A percentile compares a stretch with the other conserved stretches of the same genome.
These are phyloP conservation scores for Kregervanrija fluxuum DNA, from an alignment of 805 yeast genomes.

Conservation along the genomic window DNA sequence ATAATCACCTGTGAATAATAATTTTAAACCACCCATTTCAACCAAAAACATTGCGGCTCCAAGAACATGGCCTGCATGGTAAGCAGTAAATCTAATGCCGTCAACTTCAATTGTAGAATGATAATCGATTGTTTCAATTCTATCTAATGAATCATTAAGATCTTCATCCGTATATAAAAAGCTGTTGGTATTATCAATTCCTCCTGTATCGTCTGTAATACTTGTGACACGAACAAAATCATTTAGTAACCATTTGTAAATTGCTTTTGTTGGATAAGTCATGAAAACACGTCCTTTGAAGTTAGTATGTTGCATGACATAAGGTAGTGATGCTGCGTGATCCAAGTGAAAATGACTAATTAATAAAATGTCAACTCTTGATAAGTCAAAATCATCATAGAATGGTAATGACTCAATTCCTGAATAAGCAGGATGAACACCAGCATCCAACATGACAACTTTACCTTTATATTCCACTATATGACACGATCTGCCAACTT, in stretches of 20 bases:
- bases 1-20: conserved; percentile 92
- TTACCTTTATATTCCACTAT: conserved; percentile 87
- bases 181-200: conserved; percentile 30
- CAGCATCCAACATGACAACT: conserved; percentile 95
- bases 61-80: conserved; percentile 98
- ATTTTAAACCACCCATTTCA: conserved; percentile 87
- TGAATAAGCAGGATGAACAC: conserved; percentile 91
- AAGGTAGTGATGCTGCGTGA: conserved; percentile 96
- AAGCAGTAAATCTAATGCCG: conserved; percentile 93
- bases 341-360: conserved; percentile 96
- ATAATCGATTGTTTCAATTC: conserved; percentile 89
- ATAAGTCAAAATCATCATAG: conserved; percentile 89
- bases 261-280: conserved; percentile 99
- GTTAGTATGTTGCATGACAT: conserved; percentile 94
- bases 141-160: conserved; percentile 75
- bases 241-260: conserved; percentile 87
- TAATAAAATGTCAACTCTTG: conserved; percentile 76
- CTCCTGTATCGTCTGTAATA: conserved; percentile 37
- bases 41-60: conserved; percentile 98
- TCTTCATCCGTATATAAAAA: conserved; percentile 84
- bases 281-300: conserved; percentile 94
- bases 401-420: conserved; percentile 91
- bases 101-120: conserved; percentile 93
- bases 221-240: conserved; percentile 91
- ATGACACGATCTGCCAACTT: conserved; percentile 96